Base-by-base conservation (phyloP, 2,329 filamentous ascomycete species). In the Colletotrichum siamense region DNA sequence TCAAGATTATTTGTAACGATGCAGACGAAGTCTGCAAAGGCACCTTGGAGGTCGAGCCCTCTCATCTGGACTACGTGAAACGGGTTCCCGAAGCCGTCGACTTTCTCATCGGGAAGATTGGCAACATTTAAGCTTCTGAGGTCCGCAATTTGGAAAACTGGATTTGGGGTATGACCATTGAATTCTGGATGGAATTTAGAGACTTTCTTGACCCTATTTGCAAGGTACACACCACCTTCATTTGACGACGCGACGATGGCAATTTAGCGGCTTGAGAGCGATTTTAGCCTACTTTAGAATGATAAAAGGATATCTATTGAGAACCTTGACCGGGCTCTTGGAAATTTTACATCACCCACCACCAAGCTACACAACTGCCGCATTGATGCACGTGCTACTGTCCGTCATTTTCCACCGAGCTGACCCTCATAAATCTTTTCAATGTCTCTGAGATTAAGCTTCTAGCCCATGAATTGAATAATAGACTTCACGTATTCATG, bases 1-100 rank as follows among this genome's bases (percentile, higher is more conserved):
- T 83, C 55, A 80, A 83, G 49, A 82, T 86, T 75, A 86, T 86
- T 80, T 87, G 85, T 80, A 87, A 86, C 75, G 22, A 75, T 9
- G 83, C 83, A 63, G 85, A 87, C 77, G 78, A 81, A 26, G 81
- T 86, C 69, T 87, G 86, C 79, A 78, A 73, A 9, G 84, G 85
- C 64, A 82, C 79, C 2, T 80, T 87, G 15, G 79, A 80, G 32
- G 80, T 86, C 16, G 82, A 81, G 62, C 80, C 82, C 2, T 79
- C 83, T 9, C 85, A 87, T 76, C 82, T 85, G 69, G 82, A 84
- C 76, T 87, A 87, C 76, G 77, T 81, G 39, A 82, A 81, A 39
- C 83, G 83, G 77, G 82, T 82, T 9, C 80, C 80, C 1, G 82
- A 82, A 55, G 82, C 81, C 1, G 80, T 82, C 8, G 77, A 82